Percentiles rank a stretch among this genome's conserved stretches.
These are phyloP conservation scores for Penicillium manginii DNA, from an alignment of 495 filamentous ascomycete genomes.

Conservation along the genomic window DNA sequence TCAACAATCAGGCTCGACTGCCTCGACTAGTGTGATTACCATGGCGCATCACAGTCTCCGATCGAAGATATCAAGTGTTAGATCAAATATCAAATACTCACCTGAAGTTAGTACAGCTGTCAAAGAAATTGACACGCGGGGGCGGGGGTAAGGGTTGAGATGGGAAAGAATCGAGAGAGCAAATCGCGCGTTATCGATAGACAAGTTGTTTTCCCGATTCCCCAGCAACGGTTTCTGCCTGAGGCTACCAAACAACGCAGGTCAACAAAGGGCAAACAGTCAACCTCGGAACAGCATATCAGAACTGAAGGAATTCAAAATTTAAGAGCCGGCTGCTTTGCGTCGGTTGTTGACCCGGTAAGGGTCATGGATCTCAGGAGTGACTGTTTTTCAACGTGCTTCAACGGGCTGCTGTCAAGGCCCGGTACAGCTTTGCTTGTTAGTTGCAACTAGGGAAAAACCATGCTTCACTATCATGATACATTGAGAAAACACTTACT, in stretches of 20 bases:
- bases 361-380: too few species aligned
- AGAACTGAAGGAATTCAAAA: background rate
- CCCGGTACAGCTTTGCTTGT: too few species aligned
- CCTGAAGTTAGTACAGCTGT: conserved; percentile 10
- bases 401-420: too few species aligned
- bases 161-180: conserved; percentile 17
- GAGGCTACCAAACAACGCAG: conserved; percentile 13
- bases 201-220: conserved; percentile 28
- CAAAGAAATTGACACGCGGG: background rate
- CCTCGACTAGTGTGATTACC: background rate
- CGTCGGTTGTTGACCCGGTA: too few species aligned
- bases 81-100: conserved; percentile 4
- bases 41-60: background rate
- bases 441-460: too few species aligned
- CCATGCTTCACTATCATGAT: too few species aligned
- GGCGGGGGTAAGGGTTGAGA: conserved; percentile 18
- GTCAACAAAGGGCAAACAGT: background rate
- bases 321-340: too few species aligned
- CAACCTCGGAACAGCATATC: background rate
- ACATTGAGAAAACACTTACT: too few species aligned
- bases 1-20: background rate
- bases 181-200: conserved; percentile 32
- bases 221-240: conserved; percentile 31
- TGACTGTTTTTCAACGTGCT: too few species aligned
- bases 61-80: background rate